Evolutionary conservation across 192 early-diverging fungal genomes (phyloP).

Genomic region (Entomortierella beljakovae): DNA sequence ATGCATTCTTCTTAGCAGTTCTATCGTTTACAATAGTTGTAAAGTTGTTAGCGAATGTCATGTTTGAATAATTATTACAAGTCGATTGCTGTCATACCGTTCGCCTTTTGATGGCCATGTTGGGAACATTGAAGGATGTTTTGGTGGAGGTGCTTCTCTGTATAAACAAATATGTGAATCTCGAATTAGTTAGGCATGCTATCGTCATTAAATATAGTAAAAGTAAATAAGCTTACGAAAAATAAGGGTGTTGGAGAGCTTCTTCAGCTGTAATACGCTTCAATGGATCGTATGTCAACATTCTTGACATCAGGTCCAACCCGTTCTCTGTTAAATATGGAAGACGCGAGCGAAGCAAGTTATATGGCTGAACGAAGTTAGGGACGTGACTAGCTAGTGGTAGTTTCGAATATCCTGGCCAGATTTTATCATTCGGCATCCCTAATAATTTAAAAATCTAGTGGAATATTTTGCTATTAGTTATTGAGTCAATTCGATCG

Average conservation of each 20-base stretch:
- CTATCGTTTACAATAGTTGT: no score
- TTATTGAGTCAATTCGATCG: no score
- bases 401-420: slow-evolving; percentile 77
- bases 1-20: slow-evolving; percentile 32
- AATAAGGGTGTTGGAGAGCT: slow-evolving; percentile 92
- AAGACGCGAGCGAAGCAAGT: slow-evolving; percentile 59
- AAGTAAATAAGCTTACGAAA: slow-evolving; percentile 60
- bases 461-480: no score
- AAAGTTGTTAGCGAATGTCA: no score
- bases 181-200: background rate
- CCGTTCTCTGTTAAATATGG: slow-evolving; percentile 80
- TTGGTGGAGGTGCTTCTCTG: slow-evolving; percentile 87
- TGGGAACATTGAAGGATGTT: slow-evolving; percentile 94
- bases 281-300: slow-evolving; percentile 89
- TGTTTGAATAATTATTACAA: no score
- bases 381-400: slow-evolving; percentile 81
- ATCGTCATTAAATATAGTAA: background rate
- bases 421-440: slow-evolving; percentile 80
- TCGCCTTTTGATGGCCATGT: slow-evolving; percentile 89
- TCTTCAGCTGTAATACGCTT: slow-evolving; percentile 92
- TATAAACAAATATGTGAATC: background rate
- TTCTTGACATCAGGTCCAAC: slow-evolving; percentile 76
- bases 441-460: slow-evolving; percentile 91
- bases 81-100: slow-evolving; percentile 51
- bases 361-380: slow-evolving; percentile 74